A percentile compares a stretch with the other conserved stretches of the same genome.
Conservation (phyloP, 2,329 filamentous ascomycete species). For the Ceratocystis ficicola region DNA sequence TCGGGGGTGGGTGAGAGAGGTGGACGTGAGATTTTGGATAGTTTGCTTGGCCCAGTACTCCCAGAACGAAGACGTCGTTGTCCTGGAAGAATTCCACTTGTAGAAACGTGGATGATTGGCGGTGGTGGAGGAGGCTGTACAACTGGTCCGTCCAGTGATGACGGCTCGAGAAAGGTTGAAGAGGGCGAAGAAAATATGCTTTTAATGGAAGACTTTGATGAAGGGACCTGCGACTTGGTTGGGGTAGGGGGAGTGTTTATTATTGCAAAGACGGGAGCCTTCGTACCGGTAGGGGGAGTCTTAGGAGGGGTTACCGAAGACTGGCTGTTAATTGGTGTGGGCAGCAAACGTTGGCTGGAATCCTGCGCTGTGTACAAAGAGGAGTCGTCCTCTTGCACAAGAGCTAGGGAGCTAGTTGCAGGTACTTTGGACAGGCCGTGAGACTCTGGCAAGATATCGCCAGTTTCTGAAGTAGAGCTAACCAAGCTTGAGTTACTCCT, state of each 20-base stretch:
- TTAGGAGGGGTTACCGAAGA: conserved; percentile 29
- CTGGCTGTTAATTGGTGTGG: conserved; percentile 15
- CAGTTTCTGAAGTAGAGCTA: conserved; percentile 25
- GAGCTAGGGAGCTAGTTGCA: conserved; percentile 19
- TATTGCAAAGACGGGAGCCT: conserved; percentile 41
- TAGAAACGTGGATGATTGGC: conserved; percentile 11
- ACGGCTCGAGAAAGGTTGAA: conserved; percentile 7
- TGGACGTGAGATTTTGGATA: conserved; percentile 61
- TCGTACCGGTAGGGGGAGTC: conserved; percentile 35
- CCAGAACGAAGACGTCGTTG: conserved; percentile 22
- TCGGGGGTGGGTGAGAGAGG: conserved; percentile 70
- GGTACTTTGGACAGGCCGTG: conserved; percentile 20
- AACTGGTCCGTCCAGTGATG: not conserved
- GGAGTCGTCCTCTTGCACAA: conserved; percentile 3
- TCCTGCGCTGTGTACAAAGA: not conserved
- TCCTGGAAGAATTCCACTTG: conserved; percentile 48
- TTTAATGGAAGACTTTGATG: conserved; percentile 24
- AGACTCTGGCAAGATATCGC: conserved; percentile 30
- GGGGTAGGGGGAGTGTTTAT: conserved; percentile 57
- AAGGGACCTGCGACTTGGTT: conserved; percentile 33
- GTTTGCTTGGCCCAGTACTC: conserved; percentile 60
- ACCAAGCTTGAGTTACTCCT: conserved; percentile 31
- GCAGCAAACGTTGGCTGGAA: conserved; percentile 10
- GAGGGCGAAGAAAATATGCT: conserved; percentile 18
- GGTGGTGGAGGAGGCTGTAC: conserved; percentile 10